Base-by-base conservation (phyloP, 1,139 yeast species). In the Nadsonia commutata region DNA sequence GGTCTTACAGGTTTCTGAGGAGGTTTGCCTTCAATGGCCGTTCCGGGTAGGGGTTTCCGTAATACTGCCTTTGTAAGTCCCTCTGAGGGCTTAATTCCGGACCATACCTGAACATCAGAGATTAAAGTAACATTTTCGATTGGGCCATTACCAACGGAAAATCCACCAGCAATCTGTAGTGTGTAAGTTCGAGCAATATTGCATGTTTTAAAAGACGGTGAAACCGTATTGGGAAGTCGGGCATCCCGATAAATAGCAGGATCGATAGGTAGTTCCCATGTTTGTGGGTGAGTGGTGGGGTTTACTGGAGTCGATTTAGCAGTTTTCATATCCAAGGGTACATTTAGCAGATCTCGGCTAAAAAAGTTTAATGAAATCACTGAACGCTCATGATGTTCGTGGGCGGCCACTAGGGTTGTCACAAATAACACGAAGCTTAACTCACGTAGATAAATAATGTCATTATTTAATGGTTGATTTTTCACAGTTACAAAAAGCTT, bases 131-230 rank as follows among this genome's bases (percentile, higher is more conserved):
- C 37, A n/a, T 38, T 41, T 39, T 42, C 44, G 17, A 42, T 38
- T 6, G 44, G 44, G 2, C 44, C 44, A 27, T 39, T 38, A 27
- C 55, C 59, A 3, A 52, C 46, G 8, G 74, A 60, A 46, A 78
- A 64, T 2, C 72, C 76, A 1, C 67, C 76, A 2, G 57, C 56
- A 2, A 77, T 60, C 18, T 58, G 57, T 38, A 77, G 49, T 11
- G 59, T 56, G 52, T 78, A 77, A n/a, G 52, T 54, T 40, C 82
- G 62, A 3, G 66, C 55, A 16, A 78, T 68, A 54, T 76, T 77
- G 56, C 84, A 78, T 2, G 78, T 72, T 36, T 58, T 61, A 56
- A 78, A 78, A 4, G 73, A 63, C 2, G 83, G 82, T 1, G 76
- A 59, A 7, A 75, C 58, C 44, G 65, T 57, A 40, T 66, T 70